phyloP scores from a whole-genome alignment of 1,284 basidiomycete species.

The Ganoderma leucocontextum region DNA sequence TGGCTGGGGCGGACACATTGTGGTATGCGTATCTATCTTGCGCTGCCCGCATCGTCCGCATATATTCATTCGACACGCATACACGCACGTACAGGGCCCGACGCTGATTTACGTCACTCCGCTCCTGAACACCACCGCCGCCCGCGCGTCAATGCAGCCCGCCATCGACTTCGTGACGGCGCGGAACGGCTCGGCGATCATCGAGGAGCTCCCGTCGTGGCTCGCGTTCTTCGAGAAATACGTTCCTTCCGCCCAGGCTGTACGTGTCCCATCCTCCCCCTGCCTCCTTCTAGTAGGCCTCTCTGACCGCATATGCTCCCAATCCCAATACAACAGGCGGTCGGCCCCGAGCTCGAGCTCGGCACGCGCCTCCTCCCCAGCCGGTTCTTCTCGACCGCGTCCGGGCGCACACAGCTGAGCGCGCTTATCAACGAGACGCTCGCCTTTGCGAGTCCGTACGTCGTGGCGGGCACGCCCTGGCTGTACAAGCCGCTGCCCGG shows the following conservation, averaged over 20 bases:
- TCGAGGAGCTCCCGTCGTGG: constrained; percentile 45
- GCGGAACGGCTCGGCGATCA: constrained; percentile 42
- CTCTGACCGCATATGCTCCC: constrained; percentile 5
- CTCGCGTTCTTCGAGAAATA: constrained; percentile 44
- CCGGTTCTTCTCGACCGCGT: constrained; percentile 38
- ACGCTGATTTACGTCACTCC: constrained; percentile 28
- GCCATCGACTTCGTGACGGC: constrained; percentile 42
- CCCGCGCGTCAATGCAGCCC: constrained; percentile 39
- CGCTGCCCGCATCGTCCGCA: neutral
- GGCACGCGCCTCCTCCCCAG: constrained; percentile 44
- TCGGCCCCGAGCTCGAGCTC: constrained; percentile 41
- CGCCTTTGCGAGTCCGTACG: constrained; percentile 39
- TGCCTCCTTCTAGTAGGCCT: neutral
- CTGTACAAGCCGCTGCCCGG: constrained; percentile 47
- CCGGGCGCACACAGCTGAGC: constrained; percentile 37
- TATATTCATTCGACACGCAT: neutral
- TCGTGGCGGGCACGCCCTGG: constrained; percentile 48
- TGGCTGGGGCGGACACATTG: constrained; percentile 62
- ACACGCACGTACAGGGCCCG: constrained; percentile 18
- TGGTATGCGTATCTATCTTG: constrained; percentile 32
- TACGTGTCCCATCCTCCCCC: constrained; percentile 23
- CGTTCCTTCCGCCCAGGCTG: constrained; percentile 38
- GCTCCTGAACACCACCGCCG: constrained; percentile 21
- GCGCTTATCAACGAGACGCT: constrained; percentile 40
- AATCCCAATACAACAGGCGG: constrained; percentile 29